Conservation (phyloP, 768 basidiomycete genomes). For the Boletus vinaceobasis region DNA sequence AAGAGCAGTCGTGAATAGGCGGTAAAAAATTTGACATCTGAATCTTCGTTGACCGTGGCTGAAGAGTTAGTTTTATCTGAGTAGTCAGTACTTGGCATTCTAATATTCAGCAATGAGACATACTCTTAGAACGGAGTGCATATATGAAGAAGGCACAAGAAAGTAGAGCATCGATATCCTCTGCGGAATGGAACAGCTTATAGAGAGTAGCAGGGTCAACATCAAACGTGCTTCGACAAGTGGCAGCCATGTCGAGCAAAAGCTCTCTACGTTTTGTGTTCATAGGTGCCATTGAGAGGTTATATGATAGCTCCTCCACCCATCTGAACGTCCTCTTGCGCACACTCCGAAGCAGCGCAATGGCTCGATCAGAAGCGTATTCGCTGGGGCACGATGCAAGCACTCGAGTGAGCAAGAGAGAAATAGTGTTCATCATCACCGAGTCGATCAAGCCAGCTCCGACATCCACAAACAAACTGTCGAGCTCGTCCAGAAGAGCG, state of each 20-base stretch:
- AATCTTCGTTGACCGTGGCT: too few relatives aligned
- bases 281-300: neutral
- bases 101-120: neutral
- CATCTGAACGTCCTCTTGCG: neutral
- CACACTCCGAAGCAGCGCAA: neutral
- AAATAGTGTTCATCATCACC: conserved; percentile 27
- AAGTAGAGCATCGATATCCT: conserved; percentile 16
- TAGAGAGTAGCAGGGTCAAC: neutral
- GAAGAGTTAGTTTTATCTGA: too few relatives aligned
- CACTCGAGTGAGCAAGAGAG: neutral
- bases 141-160: conserved; percentile 25
- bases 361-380: neutral
- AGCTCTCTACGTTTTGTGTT: neutral
- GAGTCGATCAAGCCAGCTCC: conserved; percentile 19
- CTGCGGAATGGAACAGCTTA: conserved; percentile 6
- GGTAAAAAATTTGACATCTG: neutral
- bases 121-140: conserved; percentile 5
- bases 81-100: too few relatives aligned
- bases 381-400: neutral
- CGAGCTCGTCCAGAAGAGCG: neutral
- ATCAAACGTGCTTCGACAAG: neutral
- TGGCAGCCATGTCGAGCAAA: neutral
- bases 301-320: neutral
- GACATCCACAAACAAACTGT: neutral
- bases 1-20: too few relatives aligned